phyloP scores from a whole-genome alignment of 768 basidiomycete genomes.

The Pulveroboletus ravenelii region DNA sequence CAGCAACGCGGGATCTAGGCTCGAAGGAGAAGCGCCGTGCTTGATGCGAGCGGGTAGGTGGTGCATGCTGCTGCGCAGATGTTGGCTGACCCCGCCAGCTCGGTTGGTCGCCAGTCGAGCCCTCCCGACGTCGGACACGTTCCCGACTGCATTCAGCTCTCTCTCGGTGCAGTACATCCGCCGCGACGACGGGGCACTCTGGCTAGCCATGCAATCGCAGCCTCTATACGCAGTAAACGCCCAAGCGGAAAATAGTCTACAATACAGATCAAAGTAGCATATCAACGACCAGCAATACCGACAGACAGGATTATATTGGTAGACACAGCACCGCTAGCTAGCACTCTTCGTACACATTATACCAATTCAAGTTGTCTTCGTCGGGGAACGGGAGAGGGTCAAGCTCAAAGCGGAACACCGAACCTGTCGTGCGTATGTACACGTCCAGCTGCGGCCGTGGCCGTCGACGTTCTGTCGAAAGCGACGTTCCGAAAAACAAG shows the following conservation, averaged over 20 bases:
- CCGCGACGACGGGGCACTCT: conserved; percentile 19
- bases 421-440: conserved; percentile 55
- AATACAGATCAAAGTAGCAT: conserved; percentile 31
- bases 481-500: conserved; percentile 46
- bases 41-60: conserved; percentile 50
- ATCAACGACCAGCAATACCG: conserved; percentile 21
- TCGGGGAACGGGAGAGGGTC: conserved; percentile 69
- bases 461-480: conserved; percentile 47
- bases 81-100: conserved; percentile 31
- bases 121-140: conserved; percentile 46
- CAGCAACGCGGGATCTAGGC: conserved; percentile 51
- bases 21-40: conserved; percentile 49
- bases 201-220: background rate
- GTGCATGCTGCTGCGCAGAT: background rate
- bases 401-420: conserved; percentile 61
- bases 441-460: conserved; percentile 51
- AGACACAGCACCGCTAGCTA: conserved; percentile 50
- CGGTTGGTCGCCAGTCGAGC: conserved; percentile 43
- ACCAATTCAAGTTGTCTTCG: conserved; percentile 41
- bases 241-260: conserved; percentile 8
- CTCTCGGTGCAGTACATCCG: conserved; percentile 52
- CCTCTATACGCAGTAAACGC: background rate
- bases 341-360: conserved; percentile 61
- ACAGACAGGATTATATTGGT: conserved; percentile 24
- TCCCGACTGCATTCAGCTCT: conserved; percentile 66